Evolutionary conservation across 1,284 basidiomycete genomes (phyloP).

Genomic region (Marasmius oreades): DNA sequence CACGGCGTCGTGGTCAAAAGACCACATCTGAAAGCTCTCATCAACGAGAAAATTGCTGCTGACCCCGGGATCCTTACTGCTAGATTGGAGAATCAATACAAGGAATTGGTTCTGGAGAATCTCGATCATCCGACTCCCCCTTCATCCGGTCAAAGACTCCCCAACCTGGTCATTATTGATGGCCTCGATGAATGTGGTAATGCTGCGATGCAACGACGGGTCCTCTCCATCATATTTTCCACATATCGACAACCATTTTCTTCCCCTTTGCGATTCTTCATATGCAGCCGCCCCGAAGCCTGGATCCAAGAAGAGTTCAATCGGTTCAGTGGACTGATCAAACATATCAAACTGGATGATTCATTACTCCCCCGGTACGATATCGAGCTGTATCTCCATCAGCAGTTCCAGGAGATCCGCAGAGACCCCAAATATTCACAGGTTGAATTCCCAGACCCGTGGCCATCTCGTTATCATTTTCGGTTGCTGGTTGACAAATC

Average conservation of each 20-base stretch:
- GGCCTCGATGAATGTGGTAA: constrained; percentile 5
- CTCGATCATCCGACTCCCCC: too few relatives aligned
- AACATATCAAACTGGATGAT: not conserved
- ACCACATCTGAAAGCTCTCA: not conserved
- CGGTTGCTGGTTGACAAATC: constrained; percentile 20
- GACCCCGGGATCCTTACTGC: not conserved
- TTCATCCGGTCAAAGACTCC: not conserved
- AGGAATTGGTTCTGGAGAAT: not conserved
- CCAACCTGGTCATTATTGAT: constrained; percentile 1
- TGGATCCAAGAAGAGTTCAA: constrained; percentile 20
- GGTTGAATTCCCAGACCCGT: constrained; percentile 3
- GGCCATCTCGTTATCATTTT: constrained; percentile 18
- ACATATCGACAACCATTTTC: too few relatives aligned
- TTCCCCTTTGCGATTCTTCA: constrained; percentile 23
- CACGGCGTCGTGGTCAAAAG: not conserved
- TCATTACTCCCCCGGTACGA: not conserved
- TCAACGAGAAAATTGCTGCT: not conserved
- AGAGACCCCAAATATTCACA: not conserved
- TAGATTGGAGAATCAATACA: constrained; percentile 1
- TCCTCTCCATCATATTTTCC: not conserved
- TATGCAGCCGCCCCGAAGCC: constrained; percentile 21
- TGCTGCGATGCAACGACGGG: not conserved
- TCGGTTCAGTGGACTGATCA: not conserved
- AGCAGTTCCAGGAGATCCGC: not conserved
- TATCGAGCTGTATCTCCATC: not conserved